Percentiles rank a stretch among this genome's conserved stretches.
Conservation (phyloP, 192 early-diverging fungal genomes). For the Cladochytrium replicatum region DNA sequence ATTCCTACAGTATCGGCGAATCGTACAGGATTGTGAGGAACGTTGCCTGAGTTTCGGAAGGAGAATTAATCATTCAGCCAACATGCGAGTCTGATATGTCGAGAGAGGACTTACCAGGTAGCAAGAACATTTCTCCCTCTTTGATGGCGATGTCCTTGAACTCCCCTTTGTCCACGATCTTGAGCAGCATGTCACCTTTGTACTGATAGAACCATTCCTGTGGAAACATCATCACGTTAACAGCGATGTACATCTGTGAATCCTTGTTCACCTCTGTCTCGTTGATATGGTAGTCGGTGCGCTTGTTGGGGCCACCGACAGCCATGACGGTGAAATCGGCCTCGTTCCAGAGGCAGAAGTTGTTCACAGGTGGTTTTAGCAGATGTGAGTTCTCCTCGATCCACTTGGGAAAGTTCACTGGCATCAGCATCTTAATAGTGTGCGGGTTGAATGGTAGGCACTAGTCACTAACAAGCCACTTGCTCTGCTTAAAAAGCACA, state of each 20-base stretch:
- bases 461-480: too few relatives aligned
- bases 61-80: background rate
- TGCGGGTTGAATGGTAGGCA: too few relatives aligned
- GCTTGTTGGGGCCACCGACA: slow-evolving; percentile 70
- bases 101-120: slow-evolving; percentile 57
- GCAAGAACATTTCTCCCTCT: slow-evolving; percentile 93
- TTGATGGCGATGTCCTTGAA: slow-evolving; percentile 78
- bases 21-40: slow-evolving; percentile 91
- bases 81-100: slow-evolving; percentile 5
- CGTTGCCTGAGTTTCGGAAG: slow-evolving; percentile 46
- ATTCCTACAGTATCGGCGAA: slow-evolving; percentile 91
- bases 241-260: slow-evolving; percentile 4
- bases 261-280: slow-evolving; percentile 65
- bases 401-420: slow-evolving; percentile 90
- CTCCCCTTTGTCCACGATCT: slow-evolving; percentile 68
- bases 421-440: slow-evolving; percentile 43
- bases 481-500: too few relatives aligned
- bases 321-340: slow-evolving; percentile 65
- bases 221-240: background rate
- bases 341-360: slow-evolving; percentile 75
- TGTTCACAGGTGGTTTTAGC: slow-evolving; percentile 90
- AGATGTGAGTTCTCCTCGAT: slow-evolving; percentile 69
- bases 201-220: slow-evolving; percentile 96
- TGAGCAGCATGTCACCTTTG: slow-evolving; percentile 88
- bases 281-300: slow-evolving; percentile 97